Evolutionary conservation across 257 asterid genomes (phyloP), one percentile per base, ranked within the genome.

Genomic region (Cinchona pubescens): DNA sequence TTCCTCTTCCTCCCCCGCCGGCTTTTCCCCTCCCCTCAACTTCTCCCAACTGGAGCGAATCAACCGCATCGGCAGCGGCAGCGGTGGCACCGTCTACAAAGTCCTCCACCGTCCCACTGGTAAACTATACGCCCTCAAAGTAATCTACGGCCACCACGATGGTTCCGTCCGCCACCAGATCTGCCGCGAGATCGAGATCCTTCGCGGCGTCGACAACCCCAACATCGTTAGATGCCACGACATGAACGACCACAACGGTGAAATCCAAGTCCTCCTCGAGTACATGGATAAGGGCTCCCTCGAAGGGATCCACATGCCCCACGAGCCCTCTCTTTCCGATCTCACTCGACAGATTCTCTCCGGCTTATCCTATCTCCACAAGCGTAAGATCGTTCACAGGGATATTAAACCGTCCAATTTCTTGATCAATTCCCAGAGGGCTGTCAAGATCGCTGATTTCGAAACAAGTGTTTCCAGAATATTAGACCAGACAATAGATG

Each of bases 181-280:
- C 84, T 81, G 92, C 86, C 94, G 98, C 34, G 97, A 93, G 79
- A 90, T 92, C 87, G 87, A 88, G 92, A 92, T 92, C 88, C 96
- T 92, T 64, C 91, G 96, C 42, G 96, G 86, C 74, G 97, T 92
- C 11, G 90, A 89, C 82, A 80, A 92, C 86, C 90, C 89, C 14
- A 90, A 88, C 88, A 90, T 93, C 1, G 98, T 93, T 9, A 80
- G 82, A 27, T 93, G 98, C 84, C 90, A 87, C 84, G 88, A 86
- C 64, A 80, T 93, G 78, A 86, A 75, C 79, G 96, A 91, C 78
- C 97, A 90, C 81, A 88, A 85, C 81, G 95, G 91, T 12, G 96
- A 93, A 83, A 91, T 93, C 68, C 97, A 91, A 27, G 91, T 91
- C 27, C 92, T 92, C 0, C 87, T 92, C 0, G 98, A 92, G 74